Base-by-base conservation (phyloP, 2,329 filamentous ascomycete genomes). In the Dothidotthia symphoricarpi region DNA sequence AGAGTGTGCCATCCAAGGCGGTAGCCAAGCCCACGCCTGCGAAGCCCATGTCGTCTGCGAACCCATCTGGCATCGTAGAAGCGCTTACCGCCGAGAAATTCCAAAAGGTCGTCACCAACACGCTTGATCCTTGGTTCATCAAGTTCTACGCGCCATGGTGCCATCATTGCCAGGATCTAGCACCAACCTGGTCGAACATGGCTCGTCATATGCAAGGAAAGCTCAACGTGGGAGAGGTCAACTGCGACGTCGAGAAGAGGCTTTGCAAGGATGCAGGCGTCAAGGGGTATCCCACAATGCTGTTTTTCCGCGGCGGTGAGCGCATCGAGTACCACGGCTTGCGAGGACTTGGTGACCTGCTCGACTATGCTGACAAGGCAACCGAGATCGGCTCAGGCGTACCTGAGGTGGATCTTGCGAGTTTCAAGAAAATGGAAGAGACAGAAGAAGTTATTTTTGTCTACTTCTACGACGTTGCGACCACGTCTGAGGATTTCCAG, bases 71-170 rank as follows among this genome's bases (percentile, higher is more conserved):
- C 6, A 73, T 77, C 12, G 94, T 88, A 6, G 75, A 88, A 24
- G 69, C 82, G 6, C 76, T 98, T 35, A 89, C 82, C 2, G 83
- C 86, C 0, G 89, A 96, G 61, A 87, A 75, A 47, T 98, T 98
- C 72, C 85, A 94, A 63, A 82, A 80, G 41, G 74, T 85, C 25
- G 90, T 98, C 31, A 95, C 88, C 3, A 86, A 83, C 64, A 89
- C 88, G 0, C 81, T 86, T 48, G 89, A 97, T 47, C 85, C 90
- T 5, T 98, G 93, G 93, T 96, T 98, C 62, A 82, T 98, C 75
- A 98, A 98, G 69, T 97, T 98, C 66, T 97, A 96, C 65, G 90
- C 88, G 13, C 94, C 93, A 5, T 97, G 91, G 93, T 98, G 93
- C 67, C 82, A 83, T 53, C 93, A 98, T 69, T 98, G 94, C 68